Evolutionary conservation across 345 rosid genomes (phyloP).

Genomic region (Stellera chamaejasme): DNA sequence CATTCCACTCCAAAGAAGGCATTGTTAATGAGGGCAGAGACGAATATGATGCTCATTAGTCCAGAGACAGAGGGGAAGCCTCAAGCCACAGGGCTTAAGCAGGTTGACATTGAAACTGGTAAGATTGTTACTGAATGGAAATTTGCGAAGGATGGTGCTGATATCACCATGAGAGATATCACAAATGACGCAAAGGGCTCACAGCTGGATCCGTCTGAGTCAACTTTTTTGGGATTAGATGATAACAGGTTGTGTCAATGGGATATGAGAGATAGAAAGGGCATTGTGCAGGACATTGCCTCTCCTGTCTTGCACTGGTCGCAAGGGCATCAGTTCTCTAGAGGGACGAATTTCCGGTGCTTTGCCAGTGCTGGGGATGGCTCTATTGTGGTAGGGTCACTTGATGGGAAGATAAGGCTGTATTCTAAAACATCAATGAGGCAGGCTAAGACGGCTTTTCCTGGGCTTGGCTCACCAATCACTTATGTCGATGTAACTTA

Average conservation of each 20-base stretch:
- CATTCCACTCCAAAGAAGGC: conserved; percentile 68
- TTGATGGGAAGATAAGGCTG: conserved; percentile 90
- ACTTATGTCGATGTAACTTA: conserved; percentile 87
- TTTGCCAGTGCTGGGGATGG: conserved; percentile 93
- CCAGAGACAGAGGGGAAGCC: conserved; percentile 71
- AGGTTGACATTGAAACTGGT: conserved; percentile 82
- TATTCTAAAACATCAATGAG: conserved; percentile 86
- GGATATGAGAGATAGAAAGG: conserved; percentile 90
- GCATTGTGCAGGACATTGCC: conserved; percentile 68
- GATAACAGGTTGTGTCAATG: conserved; percentile 92
- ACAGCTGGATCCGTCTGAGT: conserved; percentile 90
- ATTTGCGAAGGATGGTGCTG: conserved; percentile 87
- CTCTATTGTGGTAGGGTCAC: conserved; percentile 81
- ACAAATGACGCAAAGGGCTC: conserved; percentile 82
- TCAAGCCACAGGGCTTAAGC: conserved; percentile 59
- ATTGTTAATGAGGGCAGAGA: conserved; percentile 88
- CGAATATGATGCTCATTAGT: conserved; percentile 95
- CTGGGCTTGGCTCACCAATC: conserved; percentile 90
- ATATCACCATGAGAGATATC: conserved; percentile 76
- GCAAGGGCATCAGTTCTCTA: conserved; percentile 90
- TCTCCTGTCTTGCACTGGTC: conserved; percentile 80
- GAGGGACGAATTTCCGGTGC: conserved; percentile 95
- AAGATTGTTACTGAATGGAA: conserved; percentile 88
- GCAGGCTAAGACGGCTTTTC: conserved; percentile 91
- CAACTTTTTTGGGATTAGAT: conserved; percentile 87